Conservation (phyloP, 2,329 filamentous ascomycete species). For the Botryotinia calthae region DNA sequence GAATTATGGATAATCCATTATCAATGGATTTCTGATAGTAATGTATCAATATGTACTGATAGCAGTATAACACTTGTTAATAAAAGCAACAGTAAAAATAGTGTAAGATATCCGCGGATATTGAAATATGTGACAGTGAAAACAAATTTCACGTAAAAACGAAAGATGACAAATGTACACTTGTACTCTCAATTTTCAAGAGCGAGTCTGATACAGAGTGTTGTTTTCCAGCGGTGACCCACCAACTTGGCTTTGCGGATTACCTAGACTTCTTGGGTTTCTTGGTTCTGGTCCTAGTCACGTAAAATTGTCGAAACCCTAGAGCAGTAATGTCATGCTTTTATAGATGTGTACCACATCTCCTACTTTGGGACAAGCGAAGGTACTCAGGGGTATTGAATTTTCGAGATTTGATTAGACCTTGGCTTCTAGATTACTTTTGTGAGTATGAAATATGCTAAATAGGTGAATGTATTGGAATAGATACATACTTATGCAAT, state of each 20-base stretch:
- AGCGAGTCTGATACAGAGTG: not conserved
- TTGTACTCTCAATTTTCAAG: not conserved
- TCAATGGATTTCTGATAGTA: not conserved
- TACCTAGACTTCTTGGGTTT: too few relatives aligned
- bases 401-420: not conserved
- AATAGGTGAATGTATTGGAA: not conserved
- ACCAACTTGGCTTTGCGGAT: too few relatives aligned
- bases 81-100: not conserved
- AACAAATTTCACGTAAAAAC: not conserved
- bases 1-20: not conserved
- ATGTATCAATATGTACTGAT: not conserved
- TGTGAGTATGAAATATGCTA: not conserved
- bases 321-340: not conserved
- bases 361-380: not conserved
- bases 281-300: too few relatives aligned
- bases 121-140: not conserved
- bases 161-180: not conserved
- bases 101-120: fast-evolving
- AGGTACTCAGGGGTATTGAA: not conserved
- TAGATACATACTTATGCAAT: not conserved
- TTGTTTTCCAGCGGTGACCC: too few relatives aligned
- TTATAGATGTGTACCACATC: not conserved
- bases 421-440: not conserved
- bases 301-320: not conserved
- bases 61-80: not conserved